Conservation (phyloP, 164 flowering plant species). For the Magnolia sinica region DNA sequence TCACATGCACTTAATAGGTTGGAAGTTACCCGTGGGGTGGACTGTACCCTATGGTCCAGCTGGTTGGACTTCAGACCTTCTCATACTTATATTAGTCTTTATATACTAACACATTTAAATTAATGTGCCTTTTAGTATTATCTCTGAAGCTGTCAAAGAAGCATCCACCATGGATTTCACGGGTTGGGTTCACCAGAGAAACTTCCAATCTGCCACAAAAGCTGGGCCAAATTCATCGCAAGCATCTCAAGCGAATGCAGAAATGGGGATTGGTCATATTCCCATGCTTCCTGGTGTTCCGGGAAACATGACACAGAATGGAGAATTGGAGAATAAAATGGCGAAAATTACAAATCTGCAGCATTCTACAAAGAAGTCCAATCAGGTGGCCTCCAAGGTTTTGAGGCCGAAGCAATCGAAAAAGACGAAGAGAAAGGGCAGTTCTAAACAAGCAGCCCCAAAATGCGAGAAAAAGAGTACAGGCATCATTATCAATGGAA, state of each 20-base stretch:
- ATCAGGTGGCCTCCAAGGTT: not conserved
- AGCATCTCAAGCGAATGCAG: not conserved
- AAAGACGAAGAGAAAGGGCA: constrained; percentile 22
- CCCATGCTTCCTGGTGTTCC: not conserved
- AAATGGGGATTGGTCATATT: not conserved
- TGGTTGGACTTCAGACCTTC: too few relatives aligned
- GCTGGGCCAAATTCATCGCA: not conserved
- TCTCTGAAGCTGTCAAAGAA: not conserved
- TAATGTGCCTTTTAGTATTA: not conserved
- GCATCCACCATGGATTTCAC: not conserved
- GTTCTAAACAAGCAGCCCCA: not conserved
- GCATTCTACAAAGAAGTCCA: constrained; percentile 5
- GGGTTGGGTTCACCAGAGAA: not conserved
- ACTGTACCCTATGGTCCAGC: too few relatives aligned
- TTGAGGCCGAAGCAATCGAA: not conserved
- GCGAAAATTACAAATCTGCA: not conserved
- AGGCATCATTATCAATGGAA: not conserved
- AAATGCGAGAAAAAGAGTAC: not conserved
- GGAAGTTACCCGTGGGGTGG: too few relatives aligned
- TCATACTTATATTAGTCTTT: not conserved
- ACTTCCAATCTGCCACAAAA: not conserved
- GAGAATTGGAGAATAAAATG: not conserved
- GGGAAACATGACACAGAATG: not conserved
- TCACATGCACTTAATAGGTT: too few relatives aligned
- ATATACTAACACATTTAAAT: not conserved